A percentile compares a stretch with the other conserved stretches of the same genome.
These are phyloP conservation scores for Yamadazyma oceani DNA, from an alignment of 1,139 yeast species.

Conservation along the genomic window DNA sequence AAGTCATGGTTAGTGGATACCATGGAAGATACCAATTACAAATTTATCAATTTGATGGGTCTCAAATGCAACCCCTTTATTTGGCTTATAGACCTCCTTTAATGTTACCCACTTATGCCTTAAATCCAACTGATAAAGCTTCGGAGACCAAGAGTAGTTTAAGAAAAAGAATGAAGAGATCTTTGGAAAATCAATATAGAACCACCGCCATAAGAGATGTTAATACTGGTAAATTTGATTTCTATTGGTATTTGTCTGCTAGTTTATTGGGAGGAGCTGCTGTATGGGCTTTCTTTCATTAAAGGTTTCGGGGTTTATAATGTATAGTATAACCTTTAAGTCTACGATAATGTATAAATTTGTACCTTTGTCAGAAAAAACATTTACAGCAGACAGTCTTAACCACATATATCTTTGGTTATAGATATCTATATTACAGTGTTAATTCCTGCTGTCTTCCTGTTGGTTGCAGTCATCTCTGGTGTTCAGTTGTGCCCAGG, in stretches of 20 bases:
- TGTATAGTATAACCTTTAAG: too few species aligned
- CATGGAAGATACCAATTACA: conserved; percentile 80
- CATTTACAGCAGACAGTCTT: too few species aligned
- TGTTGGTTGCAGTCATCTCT: too few species aligned
- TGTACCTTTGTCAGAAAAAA: too few species aligned
- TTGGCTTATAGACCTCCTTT: conserved; percentile 90
- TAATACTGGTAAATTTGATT: conserved; percentile 43
- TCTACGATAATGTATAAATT: not conserved
- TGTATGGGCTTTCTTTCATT: conserved; percentile 17
- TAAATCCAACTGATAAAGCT: conserved; percentile 73
- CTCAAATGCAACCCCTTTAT: conserved; percentile 81
- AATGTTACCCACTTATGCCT: conserved; percentile 90
- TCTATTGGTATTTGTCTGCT: conserved; percentile 46
- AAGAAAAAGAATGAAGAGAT: conserved; percentile 57
- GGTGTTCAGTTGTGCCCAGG: too few species aligned
- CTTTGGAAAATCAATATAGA: conserved; percentile 76
- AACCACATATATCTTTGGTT: too few species aligned
- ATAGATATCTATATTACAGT: too few species aligned
- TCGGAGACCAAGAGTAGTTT: conserved; percentile 40
- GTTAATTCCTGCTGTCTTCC: too few species aligned
- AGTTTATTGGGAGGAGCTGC: conserved; percentile 27
- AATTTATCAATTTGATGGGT: conserved; percentile 79
- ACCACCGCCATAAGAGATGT: conserved; percentile 66
- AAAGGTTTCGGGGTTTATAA: too few species aligned
- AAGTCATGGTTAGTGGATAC: conserved; percentile 67